Evolutionary conservation across 371 early-diverging fungal genomes (phyloP).

Genomic region (Apophysomyces elegans): DNA sequence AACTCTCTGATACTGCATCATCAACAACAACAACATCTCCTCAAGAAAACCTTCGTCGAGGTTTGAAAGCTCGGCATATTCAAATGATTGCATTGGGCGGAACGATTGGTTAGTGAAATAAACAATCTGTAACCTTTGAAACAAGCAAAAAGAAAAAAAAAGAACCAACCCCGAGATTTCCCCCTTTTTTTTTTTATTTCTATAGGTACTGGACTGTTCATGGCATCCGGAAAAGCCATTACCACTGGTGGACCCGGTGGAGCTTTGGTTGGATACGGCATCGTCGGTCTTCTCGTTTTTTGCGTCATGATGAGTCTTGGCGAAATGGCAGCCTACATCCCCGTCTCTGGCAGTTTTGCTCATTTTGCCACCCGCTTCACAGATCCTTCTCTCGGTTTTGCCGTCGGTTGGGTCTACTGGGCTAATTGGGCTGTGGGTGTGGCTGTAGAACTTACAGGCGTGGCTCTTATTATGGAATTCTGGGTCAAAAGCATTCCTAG

Average conservation of each 20-base stretch:
- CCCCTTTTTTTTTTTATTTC: background rate
- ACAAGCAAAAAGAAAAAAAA: too few relatives aligned
- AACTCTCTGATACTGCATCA: conserved; percentile 14
- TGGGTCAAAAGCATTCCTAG: conserved; percentile 72
- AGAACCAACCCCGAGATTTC: too few relatives aligned
- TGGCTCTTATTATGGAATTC: conserved; percentile 77
- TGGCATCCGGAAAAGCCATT: conserved; percentile 83
- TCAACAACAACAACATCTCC: conserved; percentile 8
- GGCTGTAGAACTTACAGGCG: conserved; percentile 81
- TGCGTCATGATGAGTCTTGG: conserved; percentile 84
- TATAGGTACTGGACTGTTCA: conserved; percentile 84
- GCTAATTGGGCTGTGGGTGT: conserved; percentile 85
- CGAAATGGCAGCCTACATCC: conserved; percentile 87
- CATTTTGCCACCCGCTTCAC: conserved; percentile 84
- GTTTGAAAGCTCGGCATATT: conserved; percentile 58
- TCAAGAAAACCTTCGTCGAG: conserved; percentile 34
- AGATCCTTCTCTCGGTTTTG: conserved; percentile 83
- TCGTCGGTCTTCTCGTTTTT: conserved; percentile 85
- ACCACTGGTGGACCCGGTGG: conserved; percentile 79
- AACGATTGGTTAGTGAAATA: conserved; percentile 50
- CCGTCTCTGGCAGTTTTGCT: conserved; percentile 84
- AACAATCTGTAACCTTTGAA: background rate
- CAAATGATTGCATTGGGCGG: conserved; percentile 71
- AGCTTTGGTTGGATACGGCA: conserved; percentile 65
- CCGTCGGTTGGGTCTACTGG: conserved; percentile 82